Percentiles rank a stretch among this genome's conserved stretches.
Conservation (phyloP, 2,329 filamentous ascomycete species). For the Colletotrichum nymphaeae region DNA sequence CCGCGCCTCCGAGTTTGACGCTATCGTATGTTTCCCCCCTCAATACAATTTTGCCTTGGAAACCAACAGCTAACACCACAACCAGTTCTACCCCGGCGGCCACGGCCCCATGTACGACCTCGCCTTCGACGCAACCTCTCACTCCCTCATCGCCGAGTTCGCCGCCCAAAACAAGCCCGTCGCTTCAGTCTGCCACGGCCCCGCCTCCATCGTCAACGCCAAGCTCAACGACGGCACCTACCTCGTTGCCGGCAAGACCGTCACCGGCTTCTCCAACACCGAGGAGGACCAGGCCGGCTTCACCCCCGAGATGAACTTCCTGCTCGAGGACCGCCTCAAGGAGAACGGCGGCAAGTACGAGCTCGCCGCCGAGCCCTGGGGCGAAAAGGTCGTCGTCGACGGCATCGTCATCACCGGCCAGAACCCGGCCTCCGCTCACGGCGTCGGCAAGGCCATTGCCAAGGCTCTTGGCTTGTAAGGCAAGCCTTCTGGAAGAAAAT, state of each 20-base stretch:
- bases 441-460: slow-evolving; percentile 62
- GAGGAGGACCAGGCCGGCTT: slow-evolving; percentile 60
- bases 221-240: slow-evolving; percentile 61
- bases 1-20: slow-evolving; percentile 71
- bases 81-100: slow-evolving; percentile 64
- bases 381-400: slow-evolving; percentile 60
- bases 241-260: slow-evolving; percentile 65
- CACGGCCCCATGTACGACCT: slow-evolving; percentile 78
- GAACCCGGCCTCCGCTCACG: slow-evolving; percentile 65
- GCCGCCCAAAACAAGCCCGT: slow-evolving; percentile 70
- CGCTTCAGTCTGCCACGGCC: slow-evolving; percentile 76
- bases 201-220: slow-evolving; percentile 70
- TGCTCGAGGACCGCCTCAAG: slow-evolving; percentile 66
- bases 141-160: slow-evolving; percentile 72
- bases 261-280: slow-evolving; percentile 73
- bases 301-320: slow-evolving; percentile 66
- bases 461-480: slow-evolving; percentile 52
- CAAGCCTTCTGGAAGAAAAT: background rate
- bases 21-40: slow-evolving; percentile 47
- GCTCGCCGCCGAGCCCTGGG: slow-evolving; percentile 62
- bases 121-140: slow-evolving; percentile 64
- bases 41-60: accelerated
- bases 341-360: slow-evolving; percentile 65
- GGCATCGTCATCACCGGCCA: slow-evolving; percentile 68
- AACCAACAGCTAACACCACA: background rate